These are phyloP conservation scores for Neonectria coccinea DNA, from an alignment of 2,329 filamentous ascomycete species.

Conservation along the genomic window DNA sequence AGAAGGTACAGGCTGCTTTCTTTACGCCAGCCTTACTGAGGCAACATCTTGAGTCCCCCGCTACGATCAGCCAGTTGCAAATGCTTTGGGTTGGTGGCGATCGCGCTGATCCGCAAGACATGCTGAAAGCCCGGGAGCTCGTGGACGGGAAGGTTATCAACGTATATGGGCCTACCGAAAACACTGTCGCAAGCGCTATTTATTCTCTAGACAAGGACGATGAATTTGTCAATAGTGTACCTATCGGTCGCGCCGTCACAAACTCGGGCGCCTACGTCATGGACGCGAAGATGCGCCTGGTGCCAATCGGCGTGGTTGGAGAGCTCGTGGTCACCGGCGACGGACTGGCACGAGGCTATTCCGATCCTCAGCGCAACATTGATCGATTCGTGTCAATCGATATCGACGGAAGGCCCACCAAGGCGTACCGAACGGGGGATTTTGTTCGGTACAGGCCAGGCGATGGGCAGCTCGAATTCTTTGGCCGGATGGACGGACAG, in stretches of 20 bases:
- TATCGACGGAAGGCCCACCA: background rate
- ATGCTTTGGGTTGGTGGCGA: slow-evolving; percentile 36
- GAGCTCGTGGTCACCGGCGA: slow-evolving; percentile 46
- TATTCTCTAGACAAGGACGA: slow-evolving; percentile 16
- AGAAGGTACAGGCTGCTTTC: slow-evolving; percentile 20
- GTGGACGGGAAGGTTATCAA: slow-evolving; percentile 20
- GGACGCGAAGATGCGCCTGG: slow-evolving; percentile 39
- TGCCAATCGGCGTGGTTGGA: slow-evolving; percentile 43
- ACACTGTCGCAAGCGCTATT: slow-evolving; percentile 21
- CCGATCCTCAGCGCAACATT: background rate
- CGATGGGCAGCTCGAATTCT: slow-evolving; percentile 30
- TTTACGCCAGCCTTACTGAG: slow-evolving; percentile 37
- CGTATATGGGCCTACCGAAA: slow-evolving; percentile 36
- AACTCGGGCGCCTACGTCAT: slow-evolving; percentile 42
- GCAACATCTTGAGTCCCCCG: slow-evolving; percentile 29
- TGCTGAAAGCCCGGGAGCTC: background rate
- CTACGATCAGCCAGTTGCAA: slow-evolving; percentile 7
- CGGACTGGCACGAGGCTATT: background rate
- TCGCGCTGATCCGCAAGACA: slow-evolving; percentile 22
- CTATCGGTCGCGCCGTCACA: slow-evolving; percentile 36
- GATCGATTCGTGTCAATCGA: background rate
- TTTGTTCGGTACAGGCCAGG: slow-evolving; percentile 24
- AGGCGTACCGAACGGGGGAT: slow-evolving; percentile 35
- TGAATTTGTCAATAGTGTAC: slow-evolving; percentile 27
- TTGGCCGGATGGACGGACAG: slow-evolving; percentile 37